phyloP scores from a whole-genome alignment of 2,329 filamentous ascomycete species.

The Colletotrichum sp. region DNA sequence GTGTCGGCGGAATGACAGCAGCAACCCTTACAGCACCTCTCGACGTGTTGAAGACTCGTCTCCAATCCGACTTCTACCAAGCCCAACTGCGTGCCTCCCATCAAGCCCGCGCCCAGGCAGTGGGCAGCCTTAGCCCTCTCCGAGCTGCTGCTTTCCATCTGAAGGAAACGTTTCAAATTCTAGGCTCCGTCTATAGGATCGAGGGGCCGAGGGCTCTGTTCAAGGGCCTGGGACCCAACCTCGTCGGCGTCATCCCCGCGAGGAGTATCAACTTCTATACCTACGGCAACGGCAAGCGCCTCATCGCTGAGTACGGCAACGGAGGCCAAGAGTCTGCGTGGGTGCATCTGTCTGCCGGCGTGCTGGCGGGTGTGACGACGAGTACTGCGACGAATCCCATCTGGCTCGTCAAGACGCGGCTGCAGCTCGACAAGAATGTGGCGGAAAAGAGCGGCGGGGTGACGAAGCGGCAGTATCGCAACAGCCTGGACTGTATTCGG shows the following conservation, averaged over 20 bases:
- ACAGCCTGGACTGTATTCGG: conserved; percentile 85
- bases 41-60: conserved; percentile 89
- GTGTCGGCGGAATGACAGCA: conserved; percentile 87
- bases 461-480: conserved; percentile 75
- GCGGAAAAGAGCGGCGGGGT: conserved; percentile 63
- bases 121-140: conserved; percentile 62
- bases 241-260: conserved; percentile 88
- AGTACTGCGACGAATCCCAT: conserved; percentile 95
- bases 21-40: conserved; percentile 93
- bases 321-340: conserved; percentile 71
- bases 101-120: conserved; percentile 59
- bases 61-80: conserved; percentile 96
- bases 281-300: conserved; percentile 88
- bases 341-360: conserved; percentile 80
- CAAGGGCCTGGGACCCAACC: conserved; percentile 90
- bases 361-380: conserved; percentile 81
- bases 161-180: conserved; percentile 83
- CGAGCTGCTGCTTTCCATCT: conserved; percentile 77
- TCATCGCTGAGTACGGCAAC: conserved; percentile 79
- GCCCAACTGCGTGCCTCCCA: conserved; percentile 75
- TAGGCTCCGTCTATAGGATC: conserved; percentile 77
- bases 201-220: conserved; percentile 91
- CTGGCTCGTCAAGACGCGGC: conserved; percentile 92
- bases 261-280: conserved; percentile 93
- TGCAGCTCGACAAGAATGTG: conserved; percentile 89